Base-by-base conservation (phyloP, 805 yeast species). In the Zygosaccharomyces rouxii region DNA sequence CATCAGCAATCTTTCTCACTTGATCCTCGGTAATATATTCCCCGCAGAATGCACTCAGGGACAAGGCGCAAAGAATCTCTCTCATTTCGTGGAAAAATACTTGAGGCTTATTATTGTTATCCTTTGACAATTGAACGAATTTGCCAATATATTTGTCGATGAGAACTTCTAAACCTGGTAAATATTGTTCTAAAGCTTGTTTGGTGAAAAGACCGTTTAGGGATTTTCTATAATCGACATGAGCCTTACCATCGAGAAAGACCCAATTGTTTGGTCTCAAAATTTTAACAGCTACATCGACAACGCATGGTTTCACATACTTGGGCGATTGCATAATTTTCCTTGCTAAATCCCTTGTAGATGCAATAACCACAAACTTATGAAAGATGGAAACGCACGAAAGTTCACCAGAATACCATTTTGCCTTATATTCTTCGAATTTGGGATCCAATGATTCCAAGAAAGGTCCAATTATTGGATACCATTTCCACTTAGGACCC, bases 321-420 rank as follows among this genome's bases (percentile, higher is more conserved):
- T 80, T 77, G 35, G 97, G 95, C 16, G 95, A 81, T 63, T 80
- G 83, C 60, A 92, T 76, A 52, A 89, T 81, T 62, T 90, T 90
- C 67, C 97, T 81, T 26, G 96, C 86, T 52, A 90, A 74, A 58
- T 89, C 97, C 64, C 96, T 82, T 23, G 83, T 76, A 10, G 94
- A 83, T 6, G 96, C 97, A 68, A 92, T 88, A 44, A 94, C 95
- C 37, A 94, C 99, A 63, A 92, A 92, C 72, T 94, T 94, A 75
- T 94, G 99, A 78, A 94, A 94, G 53, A 94, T 94, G 2, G 97
- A 90, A 42, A 94, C 99, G 75, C 99, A 94, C 11, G 96, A 86
- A 48, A 94, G 75, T 11, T 92, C 94, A 53, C 99, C 99, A 5
- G 94, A 83, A 60, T 79, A 81, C 99, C 99, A 94, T 68, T 94